These are phyloP conservation scores for Silene latifolia DNA, from an alignment of 148 eudicot genomes.

Conservation along the genomic window DNA sequence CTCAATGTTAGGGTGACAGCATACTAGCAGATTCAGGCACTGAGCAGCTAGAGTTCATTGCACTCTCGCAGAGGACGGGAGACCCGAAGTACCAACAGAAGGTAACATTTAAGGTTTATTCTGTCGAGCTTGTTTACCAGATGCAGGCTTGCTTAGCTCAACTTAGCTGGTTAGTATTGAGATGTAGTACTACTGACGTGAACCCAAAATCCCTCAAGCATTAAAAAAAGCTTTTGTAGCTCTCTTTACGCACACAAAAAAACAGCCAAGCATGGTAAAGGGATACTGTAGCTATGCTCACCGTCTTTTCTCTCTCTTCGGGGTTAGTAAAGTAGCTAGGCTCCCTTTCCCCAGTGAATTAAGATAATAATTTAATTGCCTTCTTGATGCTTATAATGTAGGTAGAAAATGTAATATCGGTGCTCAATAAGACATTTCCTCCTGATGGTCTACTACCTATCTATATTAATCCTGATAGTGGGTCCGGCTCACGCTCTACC, in stretches of 20 bases:
- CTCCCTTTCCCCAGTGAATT: background rate
- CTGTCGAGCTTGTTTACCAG: background rate
- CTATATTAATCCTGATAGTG: conserved; percentile 72
- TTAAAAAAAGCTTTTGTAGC: background rate
- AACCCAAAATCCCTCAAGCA: background rate
- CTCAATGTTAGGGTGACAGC: conserved; percentile 64
- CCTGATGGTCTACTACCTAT: conserved; percentile 89
- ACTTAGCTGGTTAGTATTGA: background rate
- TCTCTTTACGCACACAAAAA: background rate
- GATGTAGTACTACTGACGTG: too few relatives aligned
- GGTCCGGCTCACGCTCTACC: conserved; percentile 59
- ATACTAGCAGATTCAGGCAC: conserved; percentile 98
- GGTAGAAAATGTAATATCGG: conserved; percentile 82
- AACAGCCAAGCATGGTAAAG: background rate
- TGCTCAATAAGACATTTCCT: conserved; percentile 84
- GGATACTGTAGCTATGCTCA: background rate
- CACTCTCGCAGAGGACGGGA: conserved; percentile 96
- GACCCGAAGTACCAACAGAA: conserved; percentile 92
- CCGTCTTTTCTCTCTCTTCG: too few relatives aligned
- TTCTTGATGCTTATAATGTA: conserved; percentile 24
- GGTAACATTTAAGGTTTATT: conserved; percentile 36
- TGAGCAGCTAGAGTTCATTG: conserved; percentile 97
- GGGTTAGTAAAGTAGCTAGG: background rate
- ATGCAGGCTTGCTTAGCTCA: background rate
- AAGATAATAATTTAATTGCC: background rate